Evolutionary conservation across 805 yeast species (phyloP).

Genomic region (Zygotorulaspora sp.): DNA sequence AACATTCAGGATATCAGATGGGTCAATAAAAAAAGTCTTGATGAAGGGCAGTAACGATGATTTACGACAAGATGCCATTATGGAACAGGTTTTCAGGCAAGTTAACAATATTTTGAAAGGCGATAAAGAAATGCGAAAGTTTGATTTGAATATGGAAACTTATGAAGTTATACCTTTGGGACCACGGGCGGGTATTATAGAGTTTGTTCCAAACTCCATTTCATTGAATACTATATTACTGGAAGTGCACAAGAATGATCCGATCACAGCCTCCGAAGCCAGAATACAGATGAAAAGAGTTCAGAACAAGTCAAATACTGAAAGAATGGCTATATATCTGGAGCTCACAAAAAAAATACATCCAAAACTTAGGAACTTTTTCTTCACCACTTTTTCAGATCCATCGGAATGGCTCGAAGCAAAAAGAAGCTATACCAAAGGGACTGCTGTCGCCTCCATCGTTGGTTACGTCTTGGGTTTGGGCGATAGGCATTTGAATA

Average conservation of each 20-base stretch:
- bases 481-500: slow-evolving; percentile 94
- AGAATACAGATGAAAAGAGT: slow-evolving; percentile 57
- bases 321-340: slow-evolving; percentile 44
- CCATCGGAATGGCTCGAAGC: slow-evolving; percentile 73
- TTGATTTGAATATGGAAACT: slow-evolving; percentile 66
- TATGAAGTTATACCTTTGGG: slow-evolving; percentile 90
- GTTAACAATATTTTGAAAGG: slow-evolving; percentile 62
- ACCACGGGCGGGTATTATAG: slow-evolving; percentile 81
- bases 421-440: slow-evolving; percentile 61
- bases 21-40: slow-evolving; percentile 53
- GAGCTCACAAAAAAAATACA: slow-evolving; percentile 46
- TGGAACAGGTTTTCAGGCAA: slow-evolving; percentile 93
- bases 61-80: slow-evolving; percentile 89
- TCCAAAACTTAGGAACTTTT: slow-evolving; percentile 71
- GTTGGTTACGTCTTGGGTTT: slow-evolving; percentile 85
- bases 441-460: slow-evolving; percentile 79
- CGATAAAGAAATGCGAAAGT: slow-evolving; percentile 51
- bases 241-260: slow-evolving; percentile 57
- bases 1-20: slow-evolving; percentile 51
- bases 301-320: slow-evolving; percentile 43
- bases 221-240: slow-evolving; percentile 65
- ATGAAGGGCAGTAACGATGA: slow-evolving; percentile 89
- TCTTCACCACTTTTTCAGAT: slow-evolving; percentile 58
- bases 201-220: slow-evolving; percentile 74
- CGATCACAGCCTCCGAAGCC: slow-evolving; percentile 51